Evolutionary conservation across 202 grass and related monocot genomes (phyloP).

Genomic region (Brachypodium distachyon): DNA sequence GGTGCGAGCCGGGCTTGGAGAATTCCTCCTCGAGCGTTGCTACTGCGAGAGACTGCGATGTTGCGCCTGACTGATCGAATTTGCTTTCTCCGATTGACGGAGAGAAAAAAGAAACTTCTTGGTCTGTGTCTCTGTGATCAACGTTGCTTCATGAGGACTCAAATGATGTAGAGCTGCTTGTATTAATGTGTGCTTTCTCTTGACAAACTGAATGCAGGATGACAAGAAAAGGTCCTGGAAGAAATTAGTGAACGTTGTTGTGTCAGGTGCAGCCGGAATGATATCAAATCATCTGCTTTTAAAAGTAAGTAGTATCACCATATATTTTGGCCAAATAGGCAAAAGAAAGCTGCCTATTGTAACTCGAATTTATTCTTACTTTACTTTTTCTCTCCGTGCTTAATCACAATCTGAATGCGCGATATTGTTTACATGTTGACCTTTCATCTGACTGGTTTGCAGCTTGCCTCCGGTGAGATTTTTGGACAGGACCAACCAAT

Average conservation of each 20-base stretch:
- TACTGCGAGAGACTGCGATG: too few species aligned
- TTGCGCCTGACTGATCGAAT: too few species aligned
- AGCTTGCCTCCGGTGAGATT: slow-evolving; percentile 88
- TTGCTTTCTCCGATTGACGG: too few species aligned
- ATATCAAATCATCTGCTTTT: slow-evolving; percentile 91
- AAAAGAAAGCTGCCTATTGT: too few species aligned
- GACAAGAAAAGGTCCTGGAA: slow-evolving; percentile 76
- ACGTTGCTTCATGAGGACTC: too few species aligned
- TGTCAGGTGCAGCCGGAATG: slow-evolving; percentile 87
- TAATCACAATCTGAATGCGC: not conserved
- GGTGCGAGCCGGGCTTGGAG: too few species aligned
- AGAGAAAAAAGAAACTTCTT: too few species aligned
- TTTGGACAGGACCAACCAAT: slow-evolving; percentile 78
- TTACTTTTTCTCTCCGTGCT: not conserved
- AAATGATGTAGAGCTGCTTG: not conserved
- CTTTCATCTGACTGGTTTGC: not conserved
- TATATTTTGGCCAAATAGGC: not conserved
- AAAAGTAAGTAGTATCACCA: slow-evolving; percentile 33
- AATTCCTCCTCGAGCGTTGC: too few species aligned
- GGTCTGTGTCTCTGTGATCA: too few species aligned
- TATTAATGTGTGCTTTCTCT: not conserved
- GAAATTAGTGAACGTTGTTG: slow-evolving; percentile 61
- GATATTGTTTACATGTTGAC: not conserved
- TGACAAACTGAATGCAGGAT: slow-evolving; percentile 10
- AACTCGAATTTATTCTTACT: not conserved